Percentiles rank a stretch among this genome's conserved stretches.
Evolutionary conservation across 495 filamentous ascomycete species (phyloP).

Genomic region (Aspergillus nanangensis): DNA sequence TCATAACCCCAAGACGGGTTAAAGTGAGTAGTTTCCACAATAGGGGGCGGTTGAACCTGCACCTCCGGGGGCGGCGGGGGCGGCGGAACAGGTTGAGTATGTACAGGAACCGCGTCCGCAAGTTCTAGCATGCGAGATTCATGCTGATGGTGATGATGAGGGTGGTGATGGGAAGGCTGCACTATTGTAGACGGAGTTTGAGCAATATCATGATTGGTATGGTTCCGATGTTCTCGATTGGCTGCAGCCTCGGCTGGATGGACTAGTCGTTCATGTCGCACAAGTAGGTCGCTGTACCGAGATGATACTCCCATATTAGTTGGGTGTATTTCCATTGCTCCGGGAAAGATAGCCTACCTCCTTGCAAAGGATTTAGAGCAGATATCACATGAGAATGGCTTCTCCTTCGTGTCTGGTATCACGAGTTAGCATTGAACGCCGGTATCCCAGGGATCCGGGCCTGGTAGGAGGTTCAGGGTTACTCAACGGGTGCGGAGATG

Average conservation of each 20-base stretch:
- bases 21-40: constrained; percentile 42
- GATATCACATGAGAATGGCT: constrained; percentile 51
- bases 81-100: constrained; percentile 32
- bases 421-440: constrained; percentile 19
- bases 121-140: constrained; percentile 47
- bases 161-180: constrained; percentile 20
- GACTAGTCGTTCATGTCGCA: constrained; percentile 70
- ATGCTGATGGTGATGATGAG: constrained; percentile 15
- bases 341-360: constrained; percentile 28
- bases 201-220: constrained; percentile 31
- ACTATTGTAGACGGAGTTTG: constrained; percentile 34
- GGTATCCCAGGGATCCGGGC: background rate
- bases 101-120: constrained; percentile 39
- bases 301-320: constrained; percentile 29
- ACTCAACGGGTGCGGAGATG: constrained; percentile 53
- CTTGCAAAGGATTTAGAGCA: constrained; percentile 48
- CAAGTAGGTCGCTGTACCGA: constrained; percentile 60
- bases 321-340: constrained; percentile 9
- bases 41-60: constrained; percentile 36
- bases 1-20: constrained; percentile 50
- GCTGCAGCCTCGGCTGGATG: constrained; percentile 56
- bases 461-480: constrained; percentile 24
- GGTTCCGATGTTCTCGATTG: constrained; percentile 39
- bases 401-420: constrained; percentile 47
- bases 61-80: constrained; percentile 35